Base-by-base conservation (phyloP, 1,139 yeast species). In the Candida albicans region DNA sequence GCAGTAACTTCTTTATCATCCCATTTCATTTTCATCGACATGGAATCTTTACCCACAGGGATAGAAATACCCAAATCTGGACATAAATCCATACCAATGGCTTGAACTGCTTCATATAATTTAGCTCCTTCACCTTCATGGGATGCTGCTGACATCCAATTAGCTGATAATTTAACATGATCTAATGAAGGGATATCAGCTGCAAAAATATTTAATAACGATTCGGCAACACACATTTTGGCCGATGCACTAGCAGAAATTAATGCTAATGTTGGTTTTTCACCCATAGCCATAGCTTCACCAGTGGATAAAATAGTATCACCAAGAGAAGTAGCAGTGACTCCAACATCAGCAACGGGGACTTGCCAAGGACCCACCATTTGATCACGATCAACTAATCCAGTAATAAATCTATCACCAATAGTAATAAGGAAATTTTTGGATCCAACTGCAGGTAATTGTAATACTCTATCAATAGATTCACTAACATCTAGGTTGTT, bases 321-420 rank as follows among this genome's bases (percentile, higher is more conserved):
- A 55, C 96, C 97, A 43, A 89, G 77, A 2, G 97, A 87, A 0
- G 98, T 85, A 48, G 88, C 85, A 14, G 99, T 91, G 44, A 93
- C 97, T 66, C 96, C 99, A 46, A 90, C 97, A 64, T 95, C 98
- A n/a, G 99, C 95, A 22, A 95, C 99, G 36, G 99, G 99, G 5
- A 87, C 91, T 75, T 95, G 99, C 98, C 99, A 95, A 59, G 99
- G 99, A 37, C 99, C 99, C 49, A 95, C 98, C 86, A 91, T 86
- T 72, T 95, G 99, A 64, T 95, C 99, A 63, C 99, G 84, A 59
- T 95, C 98, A 50, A 93, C 87, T 55, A 95, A 79, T 39, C 99
- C 99, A 34, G 98, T 93, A 49, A 95, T 95, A 27, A 95, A 80
- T 70, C 99, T 84, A 64, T 95, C 99, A 65, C 97, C 99, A 64